phyloP scores from a whole-genome alignment of 768 basidiomycete species.

The Leccinum subtestaceum region DNA sequence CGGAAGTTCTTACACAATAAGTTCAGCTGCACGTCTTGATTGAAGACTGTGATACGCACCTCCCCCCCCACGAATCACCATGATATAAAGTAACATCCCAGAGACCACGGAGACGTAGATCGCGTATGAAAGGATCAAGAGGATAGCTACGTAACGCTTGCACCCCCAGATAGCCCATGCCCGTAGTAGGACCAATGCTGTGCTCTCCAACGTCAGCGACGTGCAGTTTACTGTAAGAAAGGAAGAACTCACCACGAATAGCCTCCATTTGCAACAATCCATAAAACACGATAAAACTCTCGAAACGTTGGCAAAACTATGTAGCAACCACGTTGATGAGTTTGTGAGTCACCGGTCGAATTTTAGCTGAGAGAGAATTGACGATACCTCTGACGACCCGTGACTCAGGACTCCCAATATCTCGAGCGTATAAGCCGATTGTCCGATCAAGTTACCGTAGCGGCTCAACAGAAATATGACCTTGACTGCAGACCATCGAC shows the following conservation, averaged over 20 bases:
- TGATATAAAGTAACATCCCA: neutral
- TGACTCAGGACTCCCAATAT: slow-evolving; percentile 10
- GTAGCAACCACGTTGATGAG: neutral
- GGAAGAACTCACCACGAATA: slow-evolving; percentile 9
- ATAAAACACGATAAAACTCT: neutral
- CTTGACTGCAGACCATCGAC: slow-evolving; percentile 7
- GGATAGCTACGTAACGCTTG: neutral
- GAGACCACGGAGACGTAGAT: neutral
- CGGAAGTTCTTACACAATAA: neutral
- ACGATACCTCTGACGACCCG: slow-evolving; percentile 1
- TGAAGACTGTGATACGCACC: neutral
- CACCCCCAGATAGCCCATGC: slow-evolving; percentile 19
- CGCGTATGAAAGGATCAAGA: neutral
- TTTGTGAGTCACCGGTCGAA: too few relatives aligned
- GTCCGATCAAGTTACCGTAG: slow-evolving; percentile 13
- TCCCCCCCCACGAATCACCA: neutral
- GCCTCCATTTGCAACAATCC: slow-evolving; percentile 2
- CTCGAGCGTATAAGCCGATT: slow-evolving; percentile 6
- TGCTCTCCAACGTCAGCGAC: neutral
- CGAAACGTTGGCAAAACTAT: slow-evolving; percentile 11
- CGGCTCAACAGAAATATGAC: slow-evolving; percentile 16
- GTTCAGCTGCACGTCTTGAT: neutral
- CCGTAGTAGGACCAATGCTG: slow-evolving; percentile 16
- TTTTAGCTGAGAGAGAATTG: neutral
- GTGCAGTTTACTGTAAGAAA: neutral